These are phyloP conservation scores for Calvatia gigantea DNA, from an alignment of 768 basidiomycete species.

Conservation along the genomic window DNA sequence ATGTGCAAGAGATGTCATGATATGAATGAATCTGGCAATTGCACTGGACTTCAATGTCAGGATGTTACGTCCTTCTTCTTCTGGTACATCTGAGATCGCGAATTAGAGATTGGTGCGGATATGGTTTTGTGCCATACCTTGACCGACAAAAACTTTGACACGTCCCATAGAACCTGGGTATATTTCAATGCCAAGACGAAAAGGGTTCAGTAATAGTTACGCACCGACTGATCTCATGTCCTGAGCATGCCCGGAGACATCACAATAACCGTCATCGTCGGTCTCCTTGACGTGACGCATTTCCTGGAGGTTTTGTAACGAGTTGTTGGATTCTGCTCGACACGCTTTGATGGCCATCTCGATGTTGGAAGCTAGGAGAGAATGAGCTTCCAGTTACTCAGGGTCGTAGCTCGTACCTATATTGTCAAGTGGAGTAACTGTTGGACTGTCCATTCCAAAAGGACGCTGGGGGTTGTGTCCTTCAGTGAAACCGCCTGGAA, in stretches of 20 bases:
- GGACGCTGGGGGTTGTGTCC: neutral
- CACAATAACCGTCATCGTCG: slow-evolving; percentile 80
- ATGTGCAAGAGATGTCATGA: slow-evolving; percentile 60
- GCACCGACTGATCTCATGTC: slow-evolving; percentile 62
- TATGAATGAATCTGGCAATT: slow-evolving; percentile 68
- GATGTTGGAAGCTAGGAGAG: slow-evolving; percentile 53
- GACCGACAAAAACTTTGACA: slow-evolving; percentile 60
- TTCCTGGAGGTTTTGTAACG: slow-evolving; percentile 60
- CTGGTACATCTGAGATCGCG: slow-evolving; percentile 48
- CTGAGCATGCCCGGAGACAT: slow-evolving; percentile 60
- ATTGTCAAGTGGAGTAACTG: slow-evolving; percentile 37
- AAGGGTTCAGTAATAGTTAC: slow-evolving; percentile 14
- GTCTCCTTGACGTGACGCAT: slow-evolving; percentile 75
- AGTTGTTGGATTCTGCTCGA: slow-evolving; percentile 56
- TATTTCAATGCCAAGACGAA: neutral
- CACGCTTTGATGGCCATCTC: slow-evolving; percentile 73
- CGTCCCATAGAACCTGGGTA: slow-evolving; percentile 54
- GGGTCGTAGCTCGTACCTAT: slow-evolving; percentile 30
- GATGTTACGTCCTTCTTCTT: slow-evolving; percentile 37
- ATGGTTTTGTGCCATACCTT: slow-evolving; percentile 37
- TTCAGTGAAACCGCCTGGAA: slow-evolving; percentile 5
- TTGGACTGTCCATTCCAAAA: slow-evolving; percentile 6
- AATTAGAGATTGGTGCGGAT: neutral
- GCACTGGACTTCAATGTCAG: slow-evolving; percentile 50
- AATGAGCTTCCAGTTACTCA: neutral